Base-by-base conservation (phyloP, 192 early-diverging fungal species). In the Backusella westeae region DNA sequence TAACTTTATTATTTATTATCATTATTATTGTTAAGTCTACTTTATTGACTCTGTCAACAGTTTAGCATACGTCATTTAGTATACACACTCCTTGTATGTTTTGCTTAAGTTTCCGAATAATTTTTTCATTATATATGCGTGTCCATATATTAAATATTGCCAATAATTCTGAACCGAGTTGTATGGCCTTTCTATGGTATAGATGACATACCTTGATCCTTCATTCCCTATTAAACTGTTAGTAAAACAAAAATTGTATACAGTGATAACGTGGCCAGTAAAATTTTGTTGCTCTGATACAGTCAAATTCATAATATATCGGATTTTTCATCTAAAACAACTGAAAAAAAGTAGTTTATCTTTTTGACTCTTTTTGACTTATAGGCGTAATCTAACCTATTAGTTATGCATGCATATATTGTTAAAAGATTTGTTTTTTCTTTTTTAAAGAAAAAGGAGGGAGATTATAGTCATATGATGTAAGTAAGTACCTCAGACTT, bases 401-500 rank as follows among this genome's bases (percentile, higher is more conserved):
- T 63, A 63, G 23, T 14, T 12, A 23, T 29, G 12, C 56, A 63
- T 63, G 56, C 56, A 63, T 63, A 63, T 63, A 29, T 49, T 19
- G 46, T 49, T 49, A 49, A 49, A 7, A 49, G 56, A 8, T 9
- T 21, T 56, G 4, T 12, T 56, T 56, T 56, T 56, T 56, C 21
- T 56, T 32, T 32, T 32, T 56, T 56, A 63, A 59, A 29, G 6
- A 49, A 63, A 63, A 63, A 63, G 56, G 56, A 63, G 56, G 56
- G 56, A 63, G 23, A 63, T 63, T 63, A 63, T 56, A 56, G 12
- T 63, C 56, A 63, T 63, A 63, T 63, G 56, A 63, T 63, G 56
- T 0, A 63, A 63, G 23, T 63, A 29, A 63, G 23, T 63, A 15
- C 4, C 23, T 63, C 56, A 29, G 21, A 23, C 26, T 63, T 29